phyloP scores from a whole-genome alignment of 192 early-diverging fungal genomes.

The Coemansia umbellata region DNA sequence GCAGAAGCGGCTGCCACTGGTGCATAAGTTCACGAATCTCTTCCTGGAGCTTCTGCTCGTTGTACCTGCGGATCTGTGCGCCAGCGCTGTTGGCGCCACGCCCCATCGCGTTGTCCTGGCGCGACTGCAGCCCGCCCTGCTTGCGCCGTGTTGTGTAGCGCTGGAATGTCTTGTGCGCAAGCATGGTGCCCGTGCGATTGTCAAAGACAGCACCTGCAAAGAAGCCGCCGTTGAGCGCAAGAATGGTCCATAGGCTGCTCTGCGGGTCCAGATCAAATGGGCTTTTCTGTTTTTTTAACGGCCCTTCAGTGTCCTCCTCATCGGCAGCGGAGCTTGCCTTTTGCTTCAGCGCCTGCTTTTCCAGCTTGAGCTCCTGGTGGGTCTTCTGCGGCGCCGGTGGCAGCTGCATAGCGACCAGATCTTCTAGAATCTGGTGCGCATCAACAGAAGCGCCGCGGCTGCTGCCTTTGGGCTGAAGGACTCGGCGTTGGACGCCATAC shows the following conservation, averaged over 20 bases:
- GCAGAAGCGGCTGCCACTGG: slow-evolving; percentile 68
- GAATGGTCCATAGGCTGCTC: slow-evolving; percentile 62
- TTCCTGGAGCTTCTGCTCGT: slow-evolving; percentile 75
- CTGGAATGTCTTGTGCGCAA: slow-evolving; percentile 91
- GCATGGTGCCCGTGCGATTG: slow-evolving; percentile 54
- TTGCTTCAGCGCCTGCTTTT: not conserved
- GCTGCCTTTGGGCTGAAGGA: slow-evolving; percentile 21
- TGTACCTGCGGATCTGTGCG: slow-evolving; percentile 82
- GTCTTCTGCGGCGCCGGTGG: slow-evolving; percentile 8
- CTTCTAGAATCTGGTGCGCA: slow-evolving; percentile 3
- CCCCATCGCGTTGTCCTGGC: slow-evolving; percentile 78
- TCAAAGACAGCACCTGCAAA: slow-evolving; percentile 91
- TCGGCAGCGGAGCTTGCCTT: no score
- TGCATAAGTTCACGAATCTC: slow-evolving; percentile 74
- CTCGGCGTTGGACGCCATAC: slow-evolving; percentile 35
- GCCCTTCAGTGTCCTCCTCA: not conserved
- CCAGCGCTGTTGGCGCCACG: slow-evolving; percentile 79
- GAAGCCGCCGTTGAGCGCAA: slow-evolving; percentile 82
- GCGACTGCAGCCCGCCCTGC: slow-evolving; percentile 90
- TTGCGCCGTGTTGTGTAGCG: slow-evolving; percentile 95
- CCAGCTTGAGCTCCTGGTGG: slow-evolving; percentile 10
- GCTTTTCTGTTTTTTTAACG: no score
- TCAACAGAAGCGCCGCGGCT: slow-evolving; percentile 20
- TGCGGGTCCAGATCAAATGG: not conserved
- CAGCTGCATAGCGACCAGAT: slow-evolving; percentile 30